Evolutionary conservation across 331 rosid species (phyloP).

Genomic region (Rhamnella rubrinervis): DNA sequence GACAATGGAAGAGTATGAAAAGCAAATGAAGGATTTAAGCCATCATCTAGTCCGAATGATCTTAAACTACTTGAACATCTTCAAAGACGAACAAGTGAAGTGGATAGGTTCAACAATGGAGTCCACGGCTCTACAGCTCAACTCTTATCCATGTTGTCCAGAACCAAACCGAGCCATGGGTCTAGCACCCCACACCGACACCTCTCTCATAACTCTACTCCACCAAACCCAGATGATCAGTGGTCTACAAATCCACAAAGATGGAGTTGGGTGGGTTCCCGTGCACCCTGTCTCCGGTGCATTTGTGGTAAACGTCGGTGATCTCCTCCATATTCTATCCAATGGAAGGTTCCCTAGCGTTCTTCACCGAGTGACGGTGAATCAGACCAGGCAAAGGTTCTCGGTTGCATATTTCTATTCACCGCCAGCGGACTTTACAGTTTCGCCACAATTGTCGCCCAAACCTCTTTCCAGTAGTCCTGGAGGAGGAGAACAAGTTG

Average conservation of each 20-base stretch:
- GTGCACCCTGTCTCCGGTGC: conserved; percentile 43
- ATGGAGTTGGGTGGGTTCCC: conserved; percentile 52
- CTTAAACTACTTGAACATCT: conserved; percentile 33
- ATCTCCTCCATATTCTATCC: conserved; percentile 61
- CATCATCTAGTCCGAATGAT: conserved; percentile 42
- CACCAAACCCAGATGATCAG: conserved; percentile 51
- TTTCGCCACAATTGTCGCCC: conserved; percentile 35
- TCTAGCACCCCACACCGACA: conserved; percentile 79
- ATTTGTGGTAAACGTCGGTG: conserved; percentile 63
- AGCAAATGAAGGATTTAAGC: conserved; percentile 51
- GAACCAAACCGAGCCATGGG: conserved; percentile 76
- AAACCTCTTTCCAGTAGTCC: neutral
- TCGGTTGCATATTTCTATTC: conserved; percentile 66
- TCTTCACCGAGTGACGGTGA: conserved; percentile 61
- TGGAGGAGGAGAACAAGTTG: neutral
- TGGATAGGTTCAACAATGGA: conserved; percentile 30
- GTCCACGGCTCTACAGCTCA: conserved; percentile 54
- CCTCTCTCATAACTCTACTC: conserved; percentile 62
- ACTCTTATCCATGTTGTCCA: conserved; percentile 74
- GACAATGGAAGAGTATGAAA: conserved; percentile 48
- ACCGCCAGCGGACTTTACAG: conserved; percentile 39
- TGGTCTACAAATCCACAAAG: conserved; percentile 66
- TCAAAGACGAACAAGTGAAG: conserved; percentile 13
- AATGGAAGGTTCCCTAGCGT: conserved; percentile 46
- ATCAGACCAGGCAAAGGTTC: conserved; percentile 30